Base-by-base conservation (phyloP, 805 yeast genomes). In the Grigorovia transvaalensis region DNA sequence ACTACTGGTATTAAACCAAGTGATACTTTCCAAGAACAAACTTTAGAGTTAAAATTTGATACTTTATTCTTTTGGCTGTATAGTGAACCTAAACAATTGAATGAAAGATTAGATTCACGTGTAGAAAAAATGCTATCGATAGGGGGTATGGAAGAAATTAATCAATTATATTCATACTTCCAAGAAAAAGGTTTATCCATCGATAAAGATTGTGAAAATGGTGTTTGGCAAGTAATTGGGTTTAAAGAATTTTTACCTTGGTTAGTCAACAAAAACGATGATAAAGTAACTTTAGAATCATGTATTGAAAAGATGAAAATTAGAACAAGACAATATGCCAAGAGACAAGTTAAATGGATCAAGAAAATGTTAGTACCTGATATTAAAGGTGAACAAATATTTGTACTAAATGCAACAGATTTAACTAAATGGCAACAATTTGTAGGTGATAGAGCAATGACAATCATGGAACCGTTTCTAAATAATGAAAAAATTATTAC, bases 141-240 rank as follows among this genome's bases (percentile, higher is more conserved):
- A 0, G 96, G 96, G 0, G 91, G 87, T 0, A 54, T 80, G 46
- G 73, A 74, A 1, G 99, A 93, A 66, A 77, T 93, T 15, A 61
- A 75, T 9, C 78, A 80, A 51, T 63, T 91, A 60, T 80, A 79
- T 62, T 61, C 67, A 0, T 71, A 69, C 29, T 84, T 76, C 49
- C 50, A 54, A 35, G 49, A 53, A 47, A 57, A 69, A 5, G 47
- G 51, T 0, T 65, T 65, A 19, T 57, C 61, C 0, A 63, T 66
- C 6, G 64, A 38, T 13, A 38, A 38, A 38, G 80, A 84, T 9
- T 69, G 79, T 52, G 84, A 85, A 50, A 72, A 76, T 53, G 98
- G 98, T 2, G 77, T 91, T 0, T 89, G 89, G 89, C 98, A 93
- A 69, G 96, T 87, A 1, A 87, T 91, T 60, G 98, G 98, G 1